Conservation (phyloP, 257 asterid species). For the Jacaranda copaia region DNA sequence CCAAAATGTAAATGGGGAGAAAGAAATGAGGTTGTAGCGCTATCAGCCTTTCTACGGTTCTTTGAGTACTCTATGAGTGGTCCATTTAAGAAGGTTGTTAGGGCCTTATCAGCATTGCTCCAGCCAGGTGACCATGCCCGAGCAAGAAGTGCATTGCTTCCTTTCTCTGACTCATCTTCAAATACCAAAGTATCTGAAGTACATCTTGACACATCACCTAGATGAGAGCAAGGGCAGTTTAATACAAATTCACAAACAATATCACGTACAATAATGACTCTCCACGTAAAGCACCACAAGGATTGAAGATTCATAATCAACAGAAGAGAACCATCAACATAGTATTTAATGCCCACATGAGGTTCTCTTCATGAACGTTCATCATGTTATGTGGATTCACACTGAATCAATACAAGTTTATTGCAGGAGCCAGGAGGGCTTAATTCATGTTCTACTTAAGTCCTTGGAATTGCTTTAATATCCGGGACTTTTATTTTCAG, state of each 20-base stretch:
- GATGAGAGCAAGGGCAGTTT: constrained; percentile 14
- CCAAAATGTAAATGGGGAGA: constrained; percentile 95
- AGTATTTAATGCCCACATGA: no score
- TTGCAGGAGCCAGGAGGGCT: no score
- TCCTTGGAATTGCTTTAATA: no score
- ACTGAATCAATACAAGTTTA: no score
- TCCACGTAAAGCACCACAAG: neutral
- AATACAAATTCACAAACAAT: neutral
- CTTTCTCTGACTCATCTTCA: constrained; percentile 90
- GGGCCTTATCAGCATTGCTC: constrained; percentile 91
- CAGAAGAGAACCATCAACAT: no score
- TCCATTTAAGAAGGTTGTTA: constrained; percentile 77
- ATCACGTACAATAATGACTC: neutral
- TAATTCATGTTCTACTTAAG: no score
- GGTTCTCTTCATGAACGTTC: no score
- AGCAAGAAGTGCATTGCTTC: constrained; percentile 93
- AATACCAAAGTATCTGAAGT: constrained; percentile 61
- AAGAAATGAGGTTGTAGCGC: constrained; percentile 93
- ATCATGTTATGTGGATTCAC: no score
- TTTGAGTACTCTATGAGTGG: constrained; percentile 81
- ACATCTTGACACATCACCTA: constrained; percentile 77
- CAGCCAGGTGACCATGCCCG: constrained; percentile 98
- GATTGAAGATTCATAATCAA: neutral
- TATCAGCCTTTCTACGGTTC: constrained; percentile 89
- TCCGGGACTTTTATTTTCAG: no score